phyloP scores from a whole-genome alignment of 2,329 filamentous ascomycete genomes.

The Neospermospora avenae region DNA sequence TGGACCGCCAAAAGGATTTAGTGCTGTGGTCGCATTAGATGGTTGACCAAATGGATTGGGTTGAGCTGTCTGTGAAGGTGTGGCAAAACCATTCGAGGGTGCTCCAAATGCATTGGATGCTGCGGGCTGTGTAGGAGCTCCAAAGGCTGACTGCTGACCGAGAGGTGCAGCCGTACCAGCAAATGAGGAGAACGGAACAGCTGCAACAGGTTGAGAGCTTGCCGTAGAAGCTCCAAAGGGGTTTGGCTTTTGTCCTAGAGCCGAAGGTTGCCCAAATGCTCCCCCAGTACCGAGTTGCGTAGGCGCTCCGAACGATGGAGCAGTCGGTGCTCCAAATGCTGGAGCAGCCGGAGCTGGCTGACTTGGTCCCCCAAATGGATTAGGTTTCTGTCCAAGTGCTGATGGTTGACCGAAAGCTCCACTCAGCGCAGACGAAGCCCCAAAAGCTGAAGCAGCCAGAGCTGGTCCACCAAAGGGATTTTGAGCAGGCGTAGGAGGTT shows the following conservation, averaged over 20 bases:
- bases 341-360: conserved; percentile 13
- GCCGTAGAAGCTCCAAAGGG: conserved; percentile 24
- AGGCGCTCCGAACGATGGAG: conserved; percentile 14
- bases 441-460: conserved; percentile 31
- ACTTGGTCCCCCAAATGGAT: conserved; percentile 41
- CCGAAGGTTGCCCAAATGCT: conserved; percentile 11
- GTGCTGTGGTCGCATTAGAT: conserved; percentile 3
- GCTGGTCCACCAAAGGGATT: conserved; percentile 17
- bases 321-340: conserved; percentile 11
- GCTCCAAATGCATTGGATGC: conserved; percentile 43
- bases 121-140: conserved; percentile 34
- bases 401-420: conserved; percentile 13
- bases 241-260: conserved; percentile 21
- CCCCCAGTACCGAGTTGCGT: conserved; percentile 35
- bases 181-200: conserved; percentile 14
- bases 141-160: conserved; percentile 28
- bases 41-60: conserved; percentile 36
- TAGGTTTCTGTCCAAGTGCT: conserved; percentile 28
- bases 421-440: conserved; percentile 4
- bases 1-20: conserved; percentile 35
- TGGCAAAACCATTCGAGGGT: neutral
- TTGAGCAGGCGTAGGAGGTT: conserved; percentile 7
- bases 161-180: conserved; percentile 30
- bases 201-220: neutral
- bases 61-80: conserved; percentile 13